Evolutionary conservation across 768 basidiomycete genomes (phyloP).

Genomic region (Lactifluus volemus): DNA sequence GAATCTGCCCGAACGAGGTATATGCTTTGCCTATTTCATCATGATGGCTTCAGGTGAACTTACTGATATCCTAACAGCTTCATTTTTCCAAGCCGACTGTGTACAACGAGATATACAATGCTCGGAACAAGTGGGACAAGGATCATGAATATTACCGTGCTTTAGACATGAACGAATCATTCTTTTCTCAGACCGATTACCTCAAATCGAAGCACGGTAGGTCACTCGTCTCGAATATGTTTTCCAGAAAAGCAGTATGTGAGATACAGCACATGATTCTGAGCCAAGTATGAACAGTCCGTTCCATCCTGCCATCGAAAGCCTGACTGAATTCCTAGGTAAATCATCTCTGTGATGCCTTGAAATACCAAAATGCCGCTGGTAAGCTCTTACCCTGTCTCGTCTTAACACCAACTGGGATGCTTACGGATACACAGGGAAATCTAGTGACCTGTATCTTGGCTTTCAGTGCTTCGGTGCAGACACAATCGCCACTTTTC

Average conservation of each 20-base stretch:
- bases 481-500: slow-evolving; percentile 37
- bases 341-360: slow-evolving; percentile 23
- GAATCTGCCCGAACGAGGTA: slow-evolving; percentile 14
- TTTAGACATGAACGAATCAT: slow-evolving; percentile 30
- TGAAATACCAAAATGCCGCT: slow-evolving; percentile 3
- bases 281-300: slow-evolving; percentile 22
- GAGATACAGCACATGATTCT: slow-evolving; percentile 30
- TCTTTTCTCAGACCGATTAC: slow-evolving; percentile 31
- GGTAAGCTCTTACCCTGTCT: background rate
- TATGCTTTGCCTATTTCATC: background rate
- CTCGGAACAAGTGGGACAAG: slow-evolving; percentile 29
- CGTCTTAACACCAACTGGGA: no score
- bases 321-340: slow-evolving; percentile 22
- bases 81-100: slow-evolving; percentile 6
- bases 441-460: slow-evolving; percentile 30
- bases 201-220: slow-evolving; percentile 28
- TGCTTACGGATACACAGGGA: background rate
- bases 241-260: slow-evolving; percentile 32
- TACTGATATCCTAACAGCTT: background rate
- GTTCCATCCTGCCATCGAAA: background rate
- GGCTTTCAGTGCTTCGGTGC: slow-evolving; percentile 36
- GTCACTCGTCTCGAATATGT: slow-evolving; percentile 29
- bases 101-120: slow-evolving; percentile 13
- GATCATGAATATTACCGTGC: slow-evolving; percentile 32
- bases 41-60: background rate